A percentile compares a stretch with the other conserved stretches of the same genome.
These are phyloP conservation scores for Trichomonas gallinae DNA, from an alignment of 208 protist genomes.

Conservation along the genomic window DNA sequence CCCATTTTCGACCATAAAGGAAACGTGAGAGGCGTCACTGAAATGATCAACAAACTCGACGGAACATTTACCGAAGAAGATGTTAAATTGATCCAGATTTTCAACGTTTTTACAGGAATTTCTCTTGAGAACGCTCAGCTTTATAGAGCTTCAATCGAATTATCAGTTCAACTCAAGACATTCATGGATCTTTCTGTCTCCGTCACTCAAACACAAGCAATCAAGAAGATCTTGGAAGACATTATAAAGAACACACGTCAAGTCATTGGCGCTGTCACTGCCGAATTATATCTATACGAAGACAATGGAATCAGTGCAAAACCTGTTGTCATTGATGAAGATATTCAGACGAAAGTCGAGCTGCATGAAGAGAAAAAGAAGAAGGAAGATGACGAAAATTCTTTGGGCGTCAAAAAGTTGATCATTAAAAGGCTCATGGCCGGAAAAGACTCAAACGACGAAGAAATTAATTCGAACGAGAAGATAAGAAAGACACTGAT, in stretches of 20 bases:
- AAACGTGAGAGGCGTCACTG: conserved; percentile 34
- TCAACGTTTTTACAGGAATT: conserved; percentile 6
- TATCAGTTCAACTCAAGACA: not conserved
- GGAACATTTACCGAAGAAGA: conserved; percentile 7
- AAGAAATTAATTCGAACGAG: not conserved
- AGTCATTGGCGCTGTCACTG: not conserved
- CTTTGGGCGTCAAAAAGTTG: not conserved
- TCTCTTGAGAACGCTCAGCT: not conserved
- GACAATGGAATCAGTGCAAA: not conserved
- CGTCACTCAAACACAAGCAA: not conserved
- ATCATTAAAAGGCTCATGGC: not conserved
- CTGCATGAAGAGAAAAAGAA: not conserved
- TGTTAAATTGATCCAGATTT: not conserved
- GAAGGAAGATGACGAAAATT: not conserved
- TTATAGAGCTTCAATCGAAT: not conserved
- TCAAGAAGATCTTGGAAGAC: not conserved
- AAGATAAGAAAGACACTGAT: not conserved
- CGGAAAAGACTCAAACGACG: not conserved
- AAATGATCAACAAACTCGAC: conserved; percentile 40
- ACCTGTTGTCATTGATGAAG: not conserved
- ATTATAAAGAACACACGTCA: not conserved
- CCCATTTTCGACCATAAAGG: conserved; percentile 29
- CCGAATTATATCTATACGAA: not conserved
- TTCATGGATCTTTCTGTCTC: conserved; percentile 10
- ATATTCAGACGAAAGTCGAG: not conserved